phyloP scores from a whole-genome alignment of 306 rosid species.

The Aeschynomene evenia region DNA sequence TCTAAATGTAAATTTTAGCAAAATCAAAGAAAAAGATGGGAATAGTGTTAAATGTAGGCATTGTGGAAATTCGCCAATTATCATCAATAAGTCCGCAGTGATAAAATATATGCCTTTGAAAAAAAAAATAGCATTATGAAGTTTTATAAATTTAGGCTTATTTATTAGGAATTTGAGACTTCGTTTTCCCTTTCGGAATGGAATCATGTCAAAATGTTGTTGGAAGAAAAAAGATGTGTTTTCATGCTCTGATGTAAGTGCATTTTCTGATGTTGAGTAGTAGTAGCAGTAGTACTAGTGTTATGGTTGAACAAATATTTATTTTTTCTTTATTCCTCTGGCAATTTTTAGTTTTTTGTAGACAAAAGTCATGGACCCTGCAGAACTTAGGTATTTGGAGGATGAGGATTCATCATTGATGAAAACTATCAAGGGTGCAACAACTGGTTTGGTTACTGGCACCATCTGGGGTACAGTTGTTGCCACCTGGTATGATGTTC shows the following conservation, averaged over 20 bases:
- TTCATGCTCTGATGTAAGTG: not conserved
- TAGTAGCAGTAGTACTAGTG: not conserved
- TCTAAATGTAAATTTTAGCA: not conserved
- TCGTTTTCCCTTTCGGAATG: not conserved
- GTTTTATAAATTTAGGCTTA: not conserved
- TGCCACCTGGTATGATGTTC: constrained; percentile 94
- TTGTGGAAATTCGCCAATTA: not conserved
- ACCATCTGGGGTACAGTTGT: constrained; percentile 83
- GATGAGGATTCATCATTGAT: constrained; percentile 66
- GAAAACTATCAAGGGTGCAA: constrained; percentile 88
- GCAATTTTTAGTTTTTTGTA: not conserved
- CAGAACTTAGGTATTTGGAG: constrained; percentile 90
- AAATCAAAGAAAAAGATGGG: not conserved
- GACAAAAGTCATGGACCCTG: constrained; percentile 60
- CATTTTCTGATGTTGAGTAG: constrained; percentile 8
- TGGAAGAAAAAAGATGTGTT: not conserved
- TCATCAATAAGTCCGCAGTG: not conserved
- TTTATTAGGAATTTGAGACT: constrained; percentile 12
- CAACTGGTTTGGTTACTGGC: constrained; percentile 78
- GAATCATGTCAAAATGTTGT: constrained; percentile 2
- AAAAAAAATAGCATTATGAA: not conserved
- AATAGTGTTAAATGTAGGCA: not conserved
- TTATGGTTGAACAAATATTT: not conserved
- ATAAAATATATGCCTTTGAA: not conserved
- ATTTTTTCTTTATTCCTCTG: not conserved